A percentile compares a stretch with the other conserved stretches of the same genome.
Conservation (phyloP, 163 green algal species). For the Volvox carteri region DNA sequence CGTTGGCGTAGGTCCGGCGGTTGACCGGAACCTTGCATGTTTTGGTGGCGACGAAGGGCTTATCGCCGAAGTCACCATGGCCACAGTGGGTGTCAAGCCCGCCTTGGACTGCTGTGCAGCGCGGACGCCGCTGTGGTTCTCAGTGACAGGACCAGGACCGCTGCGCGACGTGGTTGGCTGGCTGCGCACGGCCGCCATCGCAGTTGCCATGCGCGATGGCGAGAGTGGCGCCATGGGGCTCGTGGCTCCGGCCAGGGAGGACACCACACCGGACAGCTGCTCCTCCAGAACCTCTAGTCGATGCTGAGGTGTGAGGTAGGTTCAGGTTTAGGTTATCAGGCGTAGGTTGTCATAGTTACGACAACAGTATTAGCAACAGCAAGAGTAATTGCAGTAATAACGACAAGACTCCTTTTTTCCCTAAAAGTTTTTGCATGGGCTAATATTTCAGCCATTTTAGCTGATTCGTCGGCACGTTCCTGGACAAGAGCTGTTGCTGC, state of each 20-base stretch:
- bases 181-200: not conserved
- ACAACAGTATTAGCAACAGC: no score
- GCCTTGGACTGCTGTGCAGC: no score
- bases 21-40: not conserved
- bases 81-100: not conserved
- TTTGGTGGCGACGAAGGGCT: not conserved
- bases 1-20: not conserved
- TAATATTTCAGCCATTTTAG: no score
- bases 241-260: not conserved
- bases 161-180: not conserved
- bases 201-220: not conserved
- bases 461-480: no score
- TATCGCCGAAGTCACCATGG: not conserved
- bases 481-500: no score
- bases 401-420: no score
- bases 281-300: conserved; percentile 52
- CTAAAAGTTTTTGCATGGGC: no score
- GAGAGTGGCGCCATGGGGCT: conserved; percentile 1
- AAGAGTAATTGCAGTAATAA: no score
- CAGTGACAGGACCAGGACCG: conserved; percentile 17
- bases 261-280: not conserved
- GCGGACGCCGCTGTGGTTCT: not conserved
- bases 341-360: no score
- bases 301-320: conserved; percentile 17
- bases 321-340: no score